phyloP scores from a whole-genome alignment of 768 basidiomycete genomes.

The Russula virescens region DNA sequence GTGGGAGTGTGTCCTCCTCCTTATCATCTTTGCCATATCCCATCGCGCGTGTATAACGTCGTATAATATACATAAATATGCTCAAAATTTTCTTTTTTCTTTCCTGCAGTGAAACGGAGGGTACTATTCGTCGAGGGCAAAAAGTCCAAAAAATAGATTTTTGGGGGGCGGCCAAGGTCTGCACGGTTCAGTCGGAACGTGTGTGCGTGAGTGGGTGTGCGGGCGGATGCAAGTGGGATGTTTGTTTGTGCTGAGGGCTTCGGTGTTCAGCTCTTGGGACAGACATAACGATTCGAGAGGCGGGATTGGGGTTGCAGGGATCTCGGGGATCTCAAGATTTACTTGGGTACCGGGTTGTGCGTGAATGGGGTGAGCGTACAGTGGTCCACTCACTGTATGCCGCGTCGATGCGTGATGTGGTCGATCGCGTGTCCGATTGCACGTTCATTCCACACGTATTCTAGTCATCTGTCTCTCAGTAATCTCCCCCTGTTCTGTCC shows the following conservation, averaged over 20 bases:
- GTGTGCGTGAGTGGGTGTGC: too few relatives aligned
- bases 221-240: too few relatives aligned
- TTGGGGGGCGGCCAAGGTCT: too few relatives aligned
- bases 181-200: too few relatives aligned
- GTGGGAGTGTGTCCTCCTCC: not conserved
- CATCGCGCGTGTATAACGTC: not conserved
- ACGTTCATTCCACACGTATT: not conserved
- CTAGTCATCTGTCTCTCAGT: not conserved
- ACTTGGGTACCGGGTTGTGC: too few relatives aligned
- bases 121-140: slow-evolving; percentile 78
- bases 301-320: too few relatives aligned
- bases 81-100: not conserved
- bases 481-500: not conserved
- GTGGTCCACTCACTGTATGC: too few relatives aligned
- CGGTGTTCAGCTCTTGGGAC: too few relatives aligned
- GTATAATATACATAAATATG: not conserved
- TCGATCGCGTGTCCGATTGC: not conserved
- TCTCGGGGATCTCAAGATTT: too few relatives aligned
- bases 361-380: too few relatives aligned
- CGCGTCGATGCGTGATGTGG: not conserved
- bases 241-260: too few relatives aligned
- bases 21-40: not conserved
- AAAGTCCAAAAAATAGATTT: slow-evolving; percentile 51
- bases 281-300: too few relatives aligned
- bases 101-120: slow-evolving; percentile 50